Conservation (phyloP, 768 basidiomycete species). For the Tylopilus plumbeoviolaceoides region DNA sequence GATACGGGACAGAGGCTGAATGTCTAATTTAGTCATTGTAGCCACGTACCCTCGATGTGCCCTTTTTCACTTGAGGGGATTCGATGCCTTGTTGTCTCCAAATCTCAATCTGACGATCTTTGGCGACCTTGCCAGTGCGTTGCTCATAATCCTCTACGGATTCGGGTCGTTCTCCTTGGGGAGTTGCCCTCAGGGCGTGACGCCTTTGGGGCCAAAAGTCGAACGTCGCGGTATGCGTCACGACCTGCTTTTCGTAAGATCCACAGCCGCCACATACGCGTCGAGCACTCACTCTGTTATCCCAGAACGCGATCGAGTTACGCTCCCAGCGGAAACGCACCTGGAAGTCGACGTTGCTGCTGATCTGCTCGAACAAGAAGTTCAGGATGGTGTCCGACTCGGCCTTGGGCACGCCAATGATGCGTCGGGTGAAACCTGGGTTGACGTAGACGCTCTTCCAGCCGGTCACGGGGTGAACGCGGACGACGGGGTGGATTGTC, state of each 20-base stretch:
- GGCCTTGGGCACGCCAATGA: slow-evolving; percentile 74
- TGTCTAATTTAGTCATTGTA: slow-evolving; percentile 53
- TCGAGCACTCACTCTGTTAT: slow-evolving; percentile 58
- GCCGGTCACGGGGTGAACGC: slow-evolving; percentile 81
- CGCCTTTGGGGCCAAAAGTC: slow-evolving; percentile 78
- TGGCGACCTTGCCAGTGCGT: slow-evolving; percentile 60
- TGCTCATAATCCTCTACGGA: slow-evolving; percentile 70
- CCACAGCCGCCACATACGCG: background rate
- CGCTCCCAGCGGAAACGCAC: slow-evolving; percentile 75
- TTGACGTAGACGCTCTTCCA: slow-evolving; percentile 85
- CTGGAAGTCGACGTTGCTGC: slow-evolving; percentile 67
- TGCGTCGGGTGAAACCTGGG: slow-evolving; percentile 76
- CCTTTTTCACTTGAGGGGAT: slow-evolving; percentile 30
- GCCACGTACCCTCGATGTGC: slow-evolving; percentile 40
- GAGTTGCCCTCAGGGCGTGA: slow-evolving; percentile 78
- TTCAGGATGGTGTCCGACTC: slow-evolving; percentile 72
- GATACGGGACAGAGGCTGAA: slow-evolving; percentile 3
- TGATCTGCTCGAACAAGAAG: slow-evolving; percentile 70
- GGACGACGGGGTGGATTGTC: slow-evolving; percentile 74
- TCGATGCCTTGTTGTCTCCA: slow-evolving; percentile 64
- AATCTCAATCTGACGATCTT: slow-evolving; percentile 68
- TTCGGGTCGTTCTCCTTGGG: slow-evolving; percentile 74
- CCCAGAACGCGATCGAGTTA: slow-evolving; percentile 82
- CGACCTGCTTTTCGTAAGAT: slow-evolving; percentile 40
- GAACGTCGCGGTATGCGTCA: slow-evolving; percentile 76